Base-by-base conservation (phyloP, 306 rosid species). In the Citrullus colocynthis region DNA sequence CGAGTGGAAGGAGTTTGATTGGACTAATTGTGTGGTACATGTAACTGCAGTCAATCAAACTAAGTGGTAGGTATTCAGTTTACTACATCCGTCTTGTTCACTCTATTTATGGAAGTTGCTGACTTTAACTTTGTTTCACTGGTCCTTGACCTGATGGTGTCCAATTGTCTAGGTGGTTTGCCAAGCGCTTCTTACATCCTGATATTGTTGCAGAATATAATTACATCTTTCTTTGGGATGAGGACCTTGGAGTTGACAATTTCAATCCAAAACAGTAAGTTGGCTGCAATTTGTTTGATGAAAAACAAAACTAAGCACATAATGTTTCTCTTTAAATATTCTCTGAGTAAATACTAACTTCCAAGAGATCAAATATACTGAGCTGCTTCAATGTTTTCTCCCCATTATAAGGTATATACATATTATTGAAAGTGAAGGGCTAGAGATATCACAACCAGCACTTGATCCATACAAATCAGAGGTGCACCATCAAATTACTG, bases 221-320 rank as follows among this genome's bases (percentile, higher is more conserved):
- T 75, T 90, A 95, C 82, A 80, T 95, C 81, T 95, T 95, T 85
- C 97, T 95, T 32, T 95, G 99, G 99, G 99, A 95, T 54, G 99
- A 95, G 82, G 99, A 95, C 85, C 92, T 95, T 58, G 99, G 99
- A 81, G 96, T 95, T 1, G 91, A 95, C 11, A 2, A 82, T 84
- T 95, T 95, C 86, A 65, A 88, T 45, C 99, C 99, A 36, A 32
- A 86, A 24, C 78, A 79, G 99, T 92, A 88, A 59, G 86, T 77
- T 21, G 59, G 45, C 69, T 76, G 57, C 84, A 78, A 56, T 52
- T 78, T 76, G 21, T 48, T 77, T 32, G 41, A 45, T 7, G 16
- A 7, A 7, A 63, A 34, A 78, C 12, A 54, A 14, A 66, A 8
- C 30, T 32, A 74, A 73, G 61, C 13, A 10, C 45, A 9, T 52